Evolutionary conservation across 148 eudicot species (phyloP), one percentile per base, ranked within the genome.

Genomic region (Mesembryanthemum crystallinum): DNA sequence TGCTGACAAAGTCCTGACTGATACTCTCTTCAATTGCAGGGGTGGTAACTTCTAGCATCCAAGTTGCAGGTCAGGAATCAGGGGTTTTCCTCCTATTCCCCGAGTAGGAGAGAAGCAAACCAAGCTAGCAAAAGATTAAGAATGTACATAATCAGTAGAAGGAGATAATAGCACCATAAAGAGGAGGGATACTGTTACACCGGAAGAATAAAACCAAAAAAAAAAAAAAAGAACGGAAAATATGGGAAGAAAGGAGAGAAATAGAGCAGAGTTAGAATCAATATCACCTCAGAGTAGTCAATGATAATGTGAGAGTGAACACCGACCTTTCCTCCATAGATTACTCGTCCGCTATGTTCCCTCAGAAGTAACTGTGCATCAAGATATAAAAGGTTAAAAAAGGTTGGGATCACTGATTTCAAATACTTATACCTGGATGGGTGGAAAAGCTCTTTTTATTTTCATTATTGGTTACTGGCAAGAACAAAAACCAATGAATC

Each of bases 41-140:
- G 42, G 88, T 88, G 78, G 89, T 94, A 71, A 94, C 84, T 83
- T 94, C 98, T 72, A 94, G 95, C 98, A 94, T 94, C 98, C 97
- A 94, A 71, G 91, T 91, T 61, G 98, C 98, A 28, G 98, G 98
- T 71, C 80, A 23, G 89, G 78, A 60, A 93, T 93, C 43, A 87
- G 90, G 73, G 94, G 83, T 78, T 87, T 82, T 78, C 97, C 95
- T 67, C 57, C 45, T 35, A 90, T 86, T 30, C 82, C 87, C 98
- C 88, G 82, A 49, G 67, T 13, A 72, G n/a, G n/a, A n/a, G n/a
- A n/a, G n/a, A n/a, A n/a, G 30, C 30, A 23, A 28, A 60, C 58
- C 49, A 42, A 39, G 10, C 32, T n/a, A 14, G 64, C 51, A 14
- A 57, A 55, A 8, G 42, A 37, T 39, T 43, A 64, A 71, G 65